Conservation (phyloP, 2,329 filamentous ascomycete genomes). For the Calonectria ilicicola region DNA sequence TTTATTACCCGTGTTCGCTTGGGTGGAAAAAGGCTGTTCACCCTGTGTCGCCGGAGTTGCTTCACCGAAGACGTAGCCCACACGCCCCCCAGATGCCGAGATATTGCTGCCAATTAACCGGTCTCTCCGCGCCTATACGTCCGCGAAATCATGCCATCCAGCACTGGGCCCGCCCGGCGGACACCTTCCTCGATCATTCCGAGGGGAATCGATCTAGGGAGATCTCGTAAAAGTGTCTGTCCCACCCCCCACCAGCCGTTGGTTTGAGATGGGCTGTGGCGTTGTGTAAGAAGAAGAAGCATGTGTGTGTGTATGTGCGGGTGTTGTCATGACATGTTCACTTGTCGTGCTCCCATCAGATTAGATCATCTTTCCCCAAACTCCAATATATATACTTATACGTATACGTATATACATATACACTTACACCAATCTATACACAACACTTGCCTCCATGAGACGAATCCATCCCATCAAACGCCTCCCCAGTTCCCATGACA, state of each 20-base stretch:
- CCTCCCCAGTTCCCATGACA: no score
- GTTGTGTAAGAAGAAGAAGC: background rate
- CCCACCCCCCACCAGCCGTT: background rate
- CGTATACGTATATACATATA: background rate
- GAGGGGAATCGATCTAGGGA: slow-evolving; percentile 10
- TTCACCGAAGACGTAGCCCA: slow-evolving; percentile 21
- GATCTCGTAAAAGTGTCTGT: background rate
- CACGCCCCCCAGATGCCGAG: slow-evolving; percentile 3
- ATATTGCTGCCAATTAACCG: background rate
- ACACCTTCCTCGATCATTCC: slow-evolving; percentile 21
- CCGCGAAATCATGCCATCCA: slow-evolving; percentile 10
- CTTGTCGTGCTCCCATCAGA: background rate
- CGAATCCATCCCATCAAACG: background rate
- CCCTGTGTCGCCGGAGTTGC: slow-evolving; percentile 26
- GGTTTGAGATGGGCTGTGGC: background rate
- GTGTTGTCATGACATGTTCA: background rate
- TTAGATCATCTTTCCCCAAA: background rate
- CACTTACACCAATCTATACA: background rate
- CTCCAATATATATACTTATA: background rate
- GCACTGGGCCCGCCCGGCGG: slow-evolving; percentile 18
- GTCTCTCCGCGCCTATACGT: background rate
- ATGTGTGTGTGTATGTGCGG: background rate
- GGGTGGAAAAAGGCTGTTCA: background rate
- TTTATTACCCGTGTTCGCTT: slow-evolving; percentile 14
- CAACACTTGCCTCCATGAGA: background rate